Base-by-base conservation (phyloP, 2,329 filamentous ascomycete genomes). In the Scopulariopsis brevicaulis region DNA sequence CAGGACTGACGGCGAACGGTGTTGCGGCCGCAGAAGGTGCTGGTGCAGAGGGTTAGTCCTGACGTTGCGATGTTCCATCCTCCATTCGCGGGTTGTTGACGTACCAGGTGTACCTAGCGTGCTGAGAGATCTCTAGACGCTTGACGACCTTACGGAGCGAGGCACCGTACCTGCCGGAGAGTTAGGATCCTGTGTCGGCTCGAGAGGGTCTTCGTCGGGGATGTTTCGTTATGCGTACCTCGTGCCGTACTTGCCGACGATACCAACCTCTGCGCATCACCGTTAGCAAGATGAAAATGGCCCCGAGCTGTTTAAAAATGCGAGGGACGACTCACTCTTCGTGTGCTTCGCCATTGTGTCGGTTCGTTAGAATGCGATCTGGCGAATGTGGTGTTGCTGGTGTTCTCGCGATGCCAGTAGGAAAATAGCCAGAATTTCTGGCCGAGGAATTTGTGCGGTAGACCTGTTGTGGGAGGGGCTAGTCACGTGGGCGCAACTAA, bases 91-190 rank as follows among this genome's bases (percentile, higher is more conserved):
- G 5, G 7, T 24, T 12, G 24, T 55, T 35, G n/a, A 57, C 55
- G 22, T 57, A 57, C 55, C 55, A 96, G 74, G 86, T 86, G 73
- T 96, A 96, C 77, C 88, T 88, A 80, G 91, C 90, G 84, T 97
- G 93, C 80, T 97, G 94, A 71, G 89, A 89, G 77, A 97, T 89
- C 87, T 97, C 94, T 89, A 96, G 96, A 89, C 96, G 96, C 90
- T 97, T 97, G 74, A 75, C 73, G 71, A 75, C 92, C 86, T 97
- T 97, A 80, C 91, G 90, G 79, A 97, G 90, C 72, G 93, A 97
- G 76, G 94, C 93, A 92, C 93, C 94, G 80, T 96, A 96, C 85
- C 90, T 93, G 63, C 62, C 25, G 14, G 53, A 53, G 28, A 24
- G 60, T 68, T 64, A 71, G 69, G 66, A 63, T 61, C 11, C 24